phyloP scores from a whole-genome alignment of 2,329 filamentous ascomycete species.

The Ceratocystis harringtonii region DNA sequence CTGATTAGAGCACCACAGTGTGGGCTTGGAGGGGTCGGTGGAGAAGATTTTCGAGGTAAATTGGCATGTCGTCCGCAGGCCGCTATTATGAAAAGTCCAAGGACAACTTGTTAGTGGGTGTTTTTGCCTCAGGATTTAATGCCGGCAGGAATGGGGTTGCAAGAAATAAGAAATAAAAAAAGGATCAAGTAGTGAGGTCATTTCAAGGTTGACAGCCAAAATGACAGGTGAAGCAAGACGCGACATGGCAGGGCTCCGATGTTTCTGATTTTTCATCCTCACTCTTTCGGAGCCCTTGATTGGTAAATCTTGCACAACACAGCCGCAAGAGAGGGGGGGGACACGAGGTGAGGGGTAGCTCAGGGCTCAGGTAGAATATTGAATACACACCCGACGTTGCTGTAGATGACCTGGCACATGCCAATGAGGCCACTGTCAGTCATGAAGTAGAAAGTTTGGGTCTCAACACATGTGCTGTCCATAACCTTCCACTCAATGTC shows the following conservation, averaged over 20 bases:
- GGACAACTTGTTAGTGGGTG: not conserved
- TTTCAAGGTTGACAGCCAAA: not conserved
- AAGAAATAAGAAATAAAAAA: not conserved
- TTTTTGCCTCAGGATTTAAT: not conserved
- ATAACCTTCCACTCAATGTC: conserved; percentile 71
- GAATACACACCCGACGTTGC: conserved; percentile 69
- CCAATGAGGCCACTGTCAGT: conserved; percentile 61
- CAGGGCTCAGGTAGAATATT: conserved; percentile 2
- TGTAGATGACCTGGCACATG: conserved; percentile 89
- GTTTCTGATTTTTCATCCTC: conserved; percentile 1
- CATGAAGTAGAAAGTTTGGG: conserved; percentile 83
- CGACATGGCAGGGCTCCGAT: not conserved
- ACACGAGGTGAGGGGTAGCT: conserved; percentile 8
- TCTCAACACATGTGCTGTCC: conserved; percentile 83
- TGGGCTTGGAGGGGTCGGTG: conserved; percentile 53
- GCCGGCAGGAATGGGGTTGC: not conserved
- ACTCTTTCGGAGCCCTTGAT: not conserved
- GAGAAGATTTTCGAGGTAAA: conserved; percentile 92
- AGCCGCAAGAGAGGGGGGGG: conserved; percentile 18
- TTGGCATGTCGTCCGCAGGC: conserved; percentile 77
- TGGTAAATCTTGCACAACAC: not conserved
- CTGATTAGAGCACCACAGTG: conserved; percentile 71
- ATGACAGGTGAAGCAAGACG: not conserved
- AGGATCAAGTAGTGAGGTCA: not conserved
- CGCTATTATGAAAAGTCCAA: conserved; percentile 35